A percentile compares a stretch with the other conserved stretches of the same genome.
These are phyloP conservation scores for Trichosanthes truncata DNA, from an alignment of 306 rosid species.

Conservation along the genomic window DNA sequence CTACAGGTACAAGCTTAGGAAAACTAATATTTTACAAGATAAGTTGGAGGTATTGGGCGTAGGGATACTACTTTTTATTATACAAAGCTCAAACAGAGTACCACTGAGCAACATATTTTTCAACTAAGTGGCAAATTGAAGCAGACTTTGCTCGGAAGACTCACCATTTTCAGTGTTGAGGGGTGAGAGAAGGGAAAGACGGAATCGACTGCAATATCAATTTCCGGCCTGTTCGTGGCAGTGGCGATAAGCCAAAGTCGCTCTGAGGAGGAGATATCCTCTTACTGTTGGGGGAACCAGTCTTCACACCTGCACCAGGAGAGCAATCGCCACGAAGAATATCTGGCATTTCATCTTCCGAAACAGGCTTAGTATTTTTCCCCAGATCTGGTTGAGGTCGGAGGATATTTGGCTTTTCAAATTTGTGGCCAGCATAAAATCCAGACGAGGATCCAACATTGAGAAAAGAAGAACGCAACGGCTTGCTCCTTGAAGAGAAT, in stretches of 20 bases:
- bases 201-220: slow-evolving; percentile 72
- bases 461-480: slow-evolving; percentile 49
- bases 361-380: slow-evolving; percentile 24
- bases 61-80: slow-evolving; percentile 28
- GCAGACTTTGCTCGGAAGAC: slow-evolving; percentile 5
- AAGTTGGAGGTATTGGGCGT: slow-evolving; percentile 27
- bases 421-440: slow-evolving; percentile 35
- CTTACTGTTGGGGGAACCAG: slow-evolving; percentile 76
- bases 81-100: slow-evolving; percentile 22
- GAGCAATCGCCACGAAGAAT: slow-evolving; percentile 39
- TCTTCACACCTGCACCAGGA: slow-evolving; percentile 46
- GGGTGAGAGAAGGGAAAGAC: slow-evolving; percentile 80
- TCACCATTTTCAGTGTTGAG: slow-evolving; percentile 36
- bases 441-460: slow-evolving; percentile 47
- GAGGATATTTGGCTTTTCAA: slow-evolving; percentile 38
- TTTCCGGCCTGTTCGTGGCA: slow-evolving; percentile 68
- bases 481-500: slow-evolving; percentile 57
- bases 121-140: slow-evolving; percentile 11
- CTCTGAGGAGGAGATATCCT: slow-evolving; percentile 70
- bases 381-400: slow-evolving; percentile 36
- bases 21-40: slow-evolving; percentile 31
- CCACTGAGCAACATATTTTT: slow-evolving; percentile 21
- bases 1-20: slow-evolving; percentile 10
- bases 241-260: slow-evolving; percentile 43
- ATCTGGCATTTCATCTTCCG: slow-evolving; percentile 57